These are phyloP conservation scores for Termitomyces bulborhizus DNA, from an alignment of 768 basidiomycete genomes.

Conservation along the genomic window DNA sequence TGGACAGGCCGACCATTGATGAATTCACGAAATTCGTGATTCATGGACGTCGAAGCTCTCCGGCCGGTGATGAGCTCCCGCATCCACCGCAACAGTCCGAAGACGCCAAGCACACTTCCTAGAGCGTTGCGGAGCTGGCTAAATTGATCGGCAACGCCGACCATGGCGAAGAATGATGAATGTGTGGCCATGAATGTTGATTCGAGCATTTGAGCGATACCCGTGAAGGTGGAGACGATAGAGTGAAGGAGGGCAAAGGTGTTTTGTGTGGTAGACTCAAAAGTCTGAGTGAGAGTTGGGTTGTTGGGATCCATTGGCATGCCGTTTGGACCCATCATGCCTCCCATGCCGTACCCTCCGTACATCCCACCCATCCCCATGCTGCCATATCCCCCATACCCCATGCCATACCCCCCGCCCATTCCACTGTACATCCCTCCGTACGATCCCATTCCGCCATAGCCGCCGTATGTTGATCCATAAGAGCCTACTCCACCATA, in stretches of 20 bases:
- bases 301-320: conserved; percentile 43
- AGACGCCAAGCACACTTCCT: conserved; percentile 88
- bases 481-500: conserved; percentile 27
- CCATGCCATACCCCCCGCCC: conserved; percentile 30
- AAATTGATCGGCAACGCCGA: conserved; percentile 94
- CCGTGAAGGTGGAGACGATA: conserved; percentile 91
- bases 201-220: conserved; percentile 96
- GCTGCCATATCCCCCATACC: conserved; percentile 17
- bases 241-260: conserved; percentile 93
- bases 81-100: conserved; percentile 86
- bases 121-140: conserved; percentile 86
- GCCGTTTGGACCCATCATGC: conserved; percentile 41
- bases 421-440: conserved; percentile 23
- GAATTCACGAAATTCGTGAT: conserved; percentile 72
- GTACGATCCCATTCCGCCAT: conserved; percentile 15
- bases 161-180: conserved; percentile 93
- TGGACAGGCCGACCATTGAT: conserved; percentile 57
- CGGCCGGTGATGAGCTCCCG: conserved; percentile 51
- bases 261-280: conserved; percentile 84
- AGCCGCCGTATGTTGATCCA: conserved; percentile 16
- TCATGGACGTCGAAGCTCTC: conserved; percentile 25
- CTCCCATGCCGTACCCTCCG: conserved; percentile 28
- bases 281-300: conserved; percentile 75
- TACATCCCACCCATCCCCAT: conserved; percentile 29
- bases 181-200: conserved; percentile 97